A percentile compares a stretch with the other conserved stretches of the same genome.
Evolutionary conservation across 257 asterid genomes (phyloP).

Genomic region (Solanum etuberosum): DNA sequence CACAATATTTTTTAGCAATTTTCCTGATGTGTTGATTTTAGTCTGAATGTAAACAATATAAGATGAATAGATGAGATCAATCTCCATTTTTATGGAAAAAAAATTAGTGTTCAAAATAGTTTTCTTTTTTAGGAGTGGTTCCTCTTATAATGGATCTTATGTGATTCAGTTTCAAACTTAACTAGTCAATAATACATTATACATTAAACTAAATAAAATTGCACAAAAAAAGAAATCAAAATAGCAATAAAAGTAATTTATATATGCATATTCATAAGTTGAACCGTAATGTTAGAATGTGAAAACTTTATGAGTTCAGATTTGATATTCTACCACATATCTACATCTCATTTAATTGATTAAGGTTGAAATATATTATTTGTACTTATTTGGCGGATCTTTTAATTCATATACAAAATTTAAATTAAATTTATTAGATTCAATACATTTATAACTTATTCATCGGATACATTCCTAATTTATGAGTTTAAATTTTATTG

Average conservation of each 20-base stretch:
- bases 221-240: background rate
- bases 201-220: background rate
- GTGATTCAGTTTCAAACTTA: background rate
- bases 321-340: background rate
- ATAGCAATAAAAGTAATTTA: background rate
- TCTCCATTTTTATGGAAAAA: too few relatives aligned
- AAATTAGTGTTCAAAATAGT: too few relatives aligned
- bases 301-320: background rate
- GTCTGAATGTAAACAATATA: background rate
- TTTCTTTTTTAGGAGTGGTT: too few relatives aligned
- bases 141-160: background rate
- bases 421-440: too few relatives aligned
- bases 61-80: too few relatives aligned
- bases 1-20: background rate
- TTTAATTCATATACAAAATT: too few relatives aligned
- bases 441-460: too few relatives aligned
- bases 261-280: too few relatives aligned
- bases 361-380: background rate
- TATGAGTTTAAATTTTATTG: too few relatives aligned
- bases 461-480: background rate
- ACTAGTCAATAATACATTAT: too few relatives aligned
- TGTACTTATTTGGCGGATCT: background rate
- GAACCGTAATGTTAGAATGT: too few relatives aligned
- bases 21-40: too few relatives aligned
- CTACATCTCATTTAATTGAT: background rate